A percentile compares a stretch with the other conserved stretches of the same genome.
Evolutionary conservation across 768 basidiomycete genomes (phyloP).

Genomic region (Phaeolepiota aurea): DNA sequence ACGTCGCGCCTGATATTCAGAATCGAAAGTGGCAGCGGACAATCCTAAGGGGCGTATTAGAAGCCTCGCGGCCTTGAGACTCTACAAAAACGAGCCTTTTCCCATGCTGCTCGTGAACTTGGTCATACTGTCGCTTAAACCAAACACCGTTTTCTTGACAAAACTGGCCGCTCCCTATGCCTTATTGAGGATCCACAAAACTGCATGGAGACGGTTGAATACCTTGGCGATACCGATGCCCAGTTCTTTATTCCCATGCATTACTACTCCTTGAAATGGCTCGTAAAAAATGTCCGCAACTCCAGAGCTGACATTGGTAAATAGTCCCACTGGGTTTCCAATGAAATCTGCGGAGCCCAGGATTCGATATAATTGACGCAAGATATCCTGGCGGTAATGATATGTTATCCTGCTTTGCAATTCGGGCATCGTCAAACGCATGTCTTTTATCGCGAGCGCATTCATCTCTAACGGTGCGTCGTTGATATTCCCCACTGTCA

Average conservation of each 20-base stretch:
- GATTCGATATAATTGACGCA: constrained; percentile 92
- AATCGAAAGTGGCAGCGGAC: constrained; percentile 94
- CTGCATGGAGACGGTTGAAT: neutral
- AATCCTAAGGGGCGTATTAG: constrained; percentile 44
- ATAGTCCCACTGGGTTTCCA: constrained; percentile 92
- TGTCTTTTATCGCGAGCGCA: constrained; percentile 89
- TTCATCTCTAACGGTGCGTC: constrained; percentile 93
- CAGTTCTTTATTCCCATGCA: constrained; percentile 91
- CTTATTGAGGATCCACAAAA: neutral
- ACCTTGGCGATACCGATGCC: constrained; percentile 95
- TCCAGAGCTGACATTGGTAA: constrained; percentile 97
- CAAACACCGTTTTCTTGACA: constrained; percentile 98
- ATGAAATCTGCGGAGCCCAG: constrained; percentile 98
- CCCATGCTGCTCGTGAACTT: constrained; percentile 97
- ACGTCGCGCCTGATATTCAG: constrained; percentile 87
- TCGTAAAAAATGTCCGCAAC: constrained; percentile 99
- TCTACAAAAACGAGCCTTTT: constrained; percentile 51
- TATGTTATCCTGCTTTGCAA: constrained; percentile 78
- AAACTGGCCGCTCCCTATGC: constrained; percentile 93
- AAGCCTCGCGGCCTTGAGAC: neutral
- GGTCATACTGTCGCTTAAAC: constrained; percentile 91
- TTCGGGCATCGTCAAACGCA: constrained; percentile 80
- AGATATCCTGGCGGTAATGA: constrained; percentile 90
- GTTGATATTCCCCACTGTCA: constrained; percentile 96
- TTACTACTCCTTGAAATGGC: constrained; percentile 92